Base-by-base conservation (phyloP, 2,329 filamentous ascomycete species). In the Aspergillus fumigatiaffinis region DNA sequence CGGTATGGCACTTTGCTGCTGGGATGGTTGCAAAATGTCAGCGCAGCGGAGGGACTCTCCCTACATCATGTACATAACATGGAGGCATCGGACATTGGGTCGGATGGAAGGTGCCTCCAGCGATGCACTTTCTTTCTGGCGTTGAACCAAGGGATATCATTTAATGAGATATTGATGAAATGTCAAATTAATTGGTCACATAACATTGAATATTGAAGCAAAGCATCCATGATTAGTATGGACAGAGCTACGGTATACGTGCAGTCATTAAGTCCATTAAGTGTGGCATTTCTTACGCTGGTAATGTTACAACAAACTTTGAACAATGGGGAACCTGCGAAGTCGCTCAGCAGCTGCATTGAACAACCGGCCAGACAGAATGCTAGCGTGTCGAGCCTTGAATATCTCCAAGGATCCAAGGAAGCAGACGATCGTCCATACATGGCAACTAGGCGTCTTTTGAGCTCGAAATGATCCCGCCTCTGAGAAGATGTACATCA, bases 1-100 rank as follows among this genome's bases (percentile, higher is more conserved):
- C 42, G 55, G 50, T 52, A 28, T 35, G 50, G 32, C 42, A 47
- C 25, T 35, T 42, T 55, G 48, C 20, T 17, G 46, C 42, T 55
- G 54, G 54, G 51, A 60, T 42, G 4, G n/a, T 14, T 49, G 52
- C 10, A 50, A 41, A 48, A 44, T 44, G 52, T 51, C 52, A 48
- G 35, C 28, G 25, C 35, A 52, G 42, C 26, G 50, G 47, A 46
- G 38, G 48, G 42, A 42, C 51, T 46, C 44, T 55, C 35, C 35
- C 44, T 51, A 52, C 53, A 58, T 56, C 38, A 52, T 66, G 63
- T 65, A 67, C 52, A 67, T 65, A 61, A 26, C 21, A 25, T 25
- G 44, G n/a, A 23, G 44, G 55, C 32, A 52, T 62, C 29, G 56
- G 50, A 35, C 47, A 41, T 47, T 41, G 50, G 44, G 44, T 28